These are phyloP conservation scores for Chlorella sp. DNA, from an alignment of 139 green algal species.

Conservation along the genomic window DNA sequence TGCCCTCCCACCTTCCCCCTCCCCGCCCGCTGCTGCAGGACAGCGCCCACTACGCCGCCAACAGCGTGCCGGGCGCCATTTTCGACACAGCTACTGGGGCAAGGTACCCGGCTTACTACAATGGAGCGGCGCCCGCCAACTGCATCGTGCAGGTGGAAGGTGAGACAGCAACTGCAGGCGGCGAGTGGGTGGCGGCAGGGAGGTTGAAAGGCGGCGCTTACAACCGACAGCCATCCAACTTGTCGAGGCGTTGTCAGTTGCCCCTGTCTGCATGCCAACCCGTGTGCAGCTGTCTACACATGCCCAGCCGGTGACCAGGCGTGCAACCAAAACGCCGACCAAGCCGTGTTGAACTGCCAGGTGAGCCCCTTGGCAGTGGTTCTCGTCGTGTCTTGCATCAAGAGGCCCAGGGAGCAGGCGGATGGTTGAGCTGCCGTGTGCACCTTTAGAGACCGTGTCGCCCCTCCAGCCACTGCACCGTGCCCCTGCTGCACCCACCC, in stretches of 20 bases:
- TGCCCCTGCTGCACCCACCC: not conserved
- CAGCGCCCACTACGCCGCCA: not conserved
- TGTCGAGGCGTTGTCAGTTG: not conserved
- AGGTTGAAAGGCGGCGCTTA: not conserved
- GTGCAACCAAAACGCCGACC: not conserved
- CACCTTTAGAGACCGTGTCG: no score
- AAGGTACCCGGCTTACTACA: slow-evolving; percentile 8
- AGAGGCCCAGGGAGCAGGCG: not conserved
- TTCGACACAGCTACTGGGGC: not conserved
- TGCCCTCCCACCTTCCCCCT: not conserved
- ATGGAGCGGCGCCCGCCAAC: not conserved
- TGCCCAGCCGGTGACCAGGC: no score
- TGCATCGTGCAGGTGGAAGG: slow-evolving; percentile 13
- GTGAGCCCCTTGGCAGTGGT: not conserved
- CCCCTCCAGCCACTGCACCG: not conserved
- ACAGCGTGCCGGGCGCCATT: not conserved
- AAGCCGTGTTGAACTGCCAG: not conserved
- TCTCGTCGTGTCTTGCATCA: not conserved
- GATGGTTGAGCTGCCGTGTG: not conserved
- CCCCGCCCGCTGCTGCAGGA: not conserved
- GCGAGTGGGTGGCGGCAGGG: not conserved
- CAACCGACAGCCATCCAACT: not conserved
- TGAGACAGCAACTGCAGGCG: not conserved
- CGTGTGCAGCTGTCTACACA: no score
- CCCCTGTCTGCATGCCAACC: no score